Percentiles rank a stretch among this genome's conserved stretches.
These are phyloP conservation scores for Debaryomyces sp. DNA, from an alignment of 1,139 yeast species.

Conservation along the genomic window DNA sequence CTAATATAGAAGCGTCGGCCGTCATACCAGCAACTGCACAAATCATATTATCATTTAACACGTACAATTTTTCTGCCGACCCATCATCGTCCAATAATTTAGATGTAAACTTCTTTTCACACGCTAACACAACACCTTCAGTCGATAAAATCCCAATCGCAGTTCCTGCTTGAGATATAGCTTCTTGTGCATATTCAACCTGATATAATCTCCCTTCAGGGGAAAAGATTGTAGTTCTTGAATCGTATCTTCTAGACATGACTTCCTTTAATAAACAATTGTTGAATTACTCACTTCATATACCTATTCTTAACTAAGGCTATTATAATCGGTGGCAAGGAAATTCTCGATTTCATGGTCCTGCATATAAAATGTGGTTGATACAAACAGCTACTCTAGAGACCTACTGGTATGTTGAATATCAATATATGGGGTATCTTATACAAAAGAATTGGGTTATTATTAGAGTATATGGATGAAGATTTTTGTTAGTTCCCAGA, in stretches of 20 bases:
- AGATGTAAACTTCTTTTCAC: constrained; percentile 92
- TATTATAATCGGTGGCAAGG: constrained; percentile 4
- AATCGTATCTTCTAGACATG: constrained; percentile 71
- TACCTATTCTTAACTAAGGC: neutral
- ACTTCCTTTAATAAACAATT: constrained; percentile 5
- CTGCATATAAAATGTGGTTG: neutral
- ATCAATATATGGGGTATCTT: neutral
- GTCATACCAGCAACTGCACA: constrained; percentile 99
- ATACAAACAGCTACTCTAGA: neutral
- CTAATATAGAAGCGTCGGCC: constrained; percentile 92
- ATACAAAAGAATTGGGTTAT: neutral
- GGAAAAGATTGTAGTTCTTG: constrained; percentile 96
- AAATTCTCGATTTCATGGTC: neutral
- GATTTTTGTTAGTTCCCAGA: constrained; percentile 42
- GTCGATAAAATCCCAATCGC: constrained; percentile 91
- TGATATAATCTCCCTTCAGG: constrained; percentile 98
- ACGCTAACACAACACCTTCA: constrained; percentile 95
- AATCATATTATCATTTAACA: constrained; percentile 77
- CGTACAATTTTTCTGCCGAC: constrained; percentile 88
- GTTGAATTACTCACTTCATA: neutral
- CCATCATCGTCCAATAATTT: constrained; percentile 93
- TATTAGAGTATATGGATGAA: constrained; percentile 24
- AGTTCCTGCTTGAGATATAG: constrained; percentile 97
- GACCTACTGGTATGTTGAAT: neutral
- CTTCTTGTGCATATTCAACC: constrained; percentile 95